Conservation (phyloP, 345 rosid genomes). For the Gossypium australe region DNA sequence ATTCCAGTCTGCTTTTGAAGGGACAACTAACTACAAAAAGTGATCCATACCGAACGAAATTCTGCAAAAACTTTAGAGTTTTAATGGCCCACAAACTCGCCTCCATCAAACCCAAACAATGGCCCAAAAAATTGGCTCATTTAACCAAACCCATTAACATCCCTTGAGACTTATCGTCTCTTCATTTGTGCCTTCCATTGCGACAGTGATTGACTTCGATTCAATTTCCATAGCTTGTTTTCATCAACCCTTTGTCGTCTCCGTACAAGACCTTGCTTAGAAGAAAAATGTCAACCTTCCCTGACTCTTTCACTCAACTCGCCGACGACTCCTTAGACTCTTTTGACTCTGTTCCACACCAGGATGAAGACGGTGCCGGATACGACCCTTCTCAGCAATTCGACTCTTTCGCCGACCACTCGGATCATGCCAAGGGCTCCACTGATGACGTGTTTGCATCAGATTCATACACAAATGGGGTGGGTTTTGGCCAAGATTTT, state of each 20-base stretch:
- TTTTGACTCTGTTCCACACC: conserved; percentile 28
- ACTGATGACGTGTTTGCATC: conserved; percentile 33
- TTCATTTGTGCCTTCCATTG: neutral
- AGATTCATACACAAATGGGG: conserved; percentile 34
- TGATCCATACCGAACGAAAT: neutral
- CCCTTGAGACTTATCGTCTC: neutral
- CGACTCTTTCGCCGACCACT: conserved; percentile 17
- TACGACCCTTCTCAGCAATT: conserved; percentile 24
- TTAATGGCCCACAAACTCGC: neutral
- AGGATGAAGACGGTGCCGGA: conserved; percentile 28
- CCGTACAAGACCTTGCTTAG: neutral
- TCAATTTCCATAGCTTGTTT: neutral
- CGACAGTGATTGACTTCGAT: neutral
- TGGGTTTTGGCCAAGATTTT: conserved; percentile 29
- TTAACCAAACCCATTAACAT: neutral
- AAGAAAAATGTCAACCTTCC: conserved; percentile 36
- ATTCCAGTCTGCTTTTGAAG: too few species aligned
- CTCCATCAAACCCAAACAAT: neutral
- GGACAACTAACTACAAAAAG: too few species aligned
- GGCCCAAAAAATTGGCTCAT: neutral
- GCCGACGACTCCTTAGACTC: conserved; percentile 40
- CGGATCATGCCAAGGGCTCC: conserved; percentile 20
- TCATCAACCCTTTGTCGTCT: neutral
- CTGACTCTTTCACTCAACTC: conserved; percentile 36
- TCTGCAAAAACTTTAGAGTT: neutral